Evolutionary conservation across 176 grass and related monocot species (phyloP), one percentile per base, ranked within the genome.

Genomic region (Rhynchospora pubera): DNA sequence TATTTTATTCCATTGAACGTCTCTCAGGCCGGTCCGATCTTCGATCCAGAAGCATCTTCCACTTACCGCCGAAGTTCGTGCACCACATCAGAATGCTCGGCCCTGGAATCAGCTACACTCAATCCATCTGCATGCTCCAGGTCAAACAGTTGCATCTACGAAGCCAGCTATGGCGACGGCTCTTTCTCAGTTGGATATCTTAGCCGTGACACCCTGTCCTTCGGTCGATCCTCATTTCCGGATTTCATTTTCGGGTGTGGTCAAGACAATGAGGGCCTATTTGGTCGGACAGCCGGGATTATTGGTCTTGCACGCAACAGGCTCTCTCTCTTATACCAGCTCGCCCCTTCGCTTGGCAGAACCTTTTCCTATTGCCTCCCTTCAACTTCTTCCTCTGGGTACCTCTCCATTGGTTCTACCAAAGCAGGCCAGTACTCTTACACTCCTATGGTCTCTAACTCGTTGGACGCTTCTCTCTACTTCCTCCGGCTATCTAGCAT

Each of bases 331-430:
- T 65, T 94, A 0, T 97, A 91, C 82, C 94, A 97, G 83, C 77
- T 94, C 19, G 91, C 89, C 0, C 94, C 91, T 0, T 82, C 9
- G 15, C 46, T 91, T 0, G 94, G 90, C 13, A 84, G 85, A 79
- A 92, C 91, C 51, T 97, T 97, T 88, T 85, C 91, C 76, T 97
- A 97, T 83, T 97, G 94, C 83, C 89, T 97, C 77, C 91, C 94
- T 39, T 77, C 94, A 0, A 62, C 85, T 0, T 87, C 89, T 1
- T 90, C 94, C 46, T 56, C 91, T 0, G 94, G 91, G 4, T 92
- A 89, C 84, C 86, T 94, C 12, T 90, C 94, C 69, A 71, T 94
- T 60, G 91, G 91, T 9, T 79, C 89, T 52, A 90, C 87, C 86
- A 90, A 85, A 67, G 19, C 86, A 10, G 89, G 87, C 4, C 82